Base-by-base conservation (phyloP, 2,329 filamentous ascomycete genomes). In the Chaetothyriales sp. region DNA sequence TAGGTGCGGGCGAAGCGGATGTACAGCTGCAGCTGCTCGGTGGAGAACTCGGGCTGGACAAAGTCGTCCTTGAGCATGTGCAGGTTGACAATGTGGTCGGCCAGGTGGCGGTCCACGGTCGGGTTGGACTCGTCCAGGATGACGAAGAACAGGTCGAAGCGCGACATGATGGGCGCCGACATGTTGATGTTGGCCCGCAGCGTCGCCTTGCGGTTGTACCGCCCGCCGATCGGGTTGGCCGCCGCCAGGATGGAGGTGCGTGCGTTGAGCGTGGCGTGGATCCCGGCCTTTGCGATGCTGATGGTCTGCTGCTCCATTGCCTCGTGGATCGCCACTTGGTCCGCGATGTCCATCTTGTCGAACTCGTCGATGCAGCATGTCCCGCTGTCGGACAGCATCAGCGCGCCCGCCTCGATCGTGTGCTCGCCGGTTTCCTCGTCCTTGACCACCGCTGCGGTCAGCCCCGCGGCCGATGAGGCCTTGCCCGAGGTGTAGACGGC, bases 271-370 rank as follows among this genome's bases (percentile, higher is more conserved):
- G 92, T 98, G 3, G 92, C 93, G 66, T 98, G 92, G 53, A 98
- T 98, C 62, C 92, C 92, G 4, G 92, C 92, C 70, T 98, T 98
- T 53, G 92, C 90, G 62, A 98, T 98, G 7, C 88, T 95, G 58
- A 98, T 98, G 4, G 92, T 98, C 70, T 98, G 92, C 73, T 98
- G 92, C 78, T 98, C 92, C 92, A 98, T 98, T 53, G 92, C 92
- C 79, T 98, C 92, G 77, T 98, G 92, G 63, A 98, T 98, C 58
- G 92, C 92, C 50, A 98, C 92, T 70, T 98, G 92, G 66, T 98
- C 92, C 49, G 73, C 81, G 55, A 98, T 85, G 62, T 98, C 92
- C 92, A 98, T 98, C 73, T 98, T 98, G 78, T 98, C 92, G 61
- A 98, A 98, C 66, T 98, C 92, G 64, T 98, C 92, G 65, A 98